phyloP scores from a whole-genome alignment of 2,329 filamentous ascomycete genomes.

The Boeremia lycopersici region DNA sequence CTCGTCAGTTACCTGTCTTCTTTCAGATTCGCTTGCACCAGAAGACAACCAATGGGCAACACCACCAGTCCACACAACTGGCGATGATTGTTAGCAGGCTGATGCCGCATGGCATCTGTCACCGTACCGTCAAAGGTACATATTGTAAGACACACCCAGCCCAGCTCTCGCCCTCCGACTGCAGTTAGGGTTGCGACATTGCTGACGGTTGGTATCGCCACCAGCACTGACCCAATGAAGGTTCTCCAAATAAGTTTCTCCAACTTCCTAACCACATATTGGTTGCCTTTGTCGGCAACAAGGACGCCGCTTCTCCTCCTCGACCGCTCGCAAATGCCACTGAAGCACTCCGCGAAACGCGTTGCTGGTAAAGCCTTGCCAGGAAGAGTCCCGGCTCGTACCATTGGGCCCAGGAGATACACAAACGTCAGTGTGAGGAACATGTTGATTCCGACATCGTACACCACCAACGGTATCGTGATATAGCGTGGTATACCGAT shows the following conservation, averaged over 20 bases:
- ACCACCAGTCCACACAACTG: slow-evolving; percentile 44
- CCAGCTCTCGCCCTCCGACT: slow-evolving; percentile 43
- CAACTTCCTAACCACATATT: slow-evolving; percentile 26
- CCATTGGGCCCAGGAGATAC: slow-evolving; percentile 42
- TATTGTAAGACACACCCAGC: slow-evolving; percentile 50
- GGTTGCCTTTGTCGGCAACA: slow-evolving; percentile 21
- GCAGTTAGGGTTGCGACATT: slow-evolving; percentile 45
- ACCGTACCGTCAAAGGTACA: slow-evolving; percentile 50
- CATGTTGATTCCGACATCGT: slow-evolving; percentile 48
- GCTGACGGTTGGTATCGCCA: slow-evolving; percentile 48
- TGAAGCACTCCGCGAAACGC: slow-evolving; percentile 22
- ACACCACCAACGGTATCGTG: slow-evolving; percentile 45
- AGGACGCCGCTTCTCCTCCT: slow-evolving; percentile 2
- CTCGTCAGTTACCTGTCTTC: slow-evolving; percentile 12
- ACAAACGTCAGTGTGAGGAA: slow-evolving; percentile 50
- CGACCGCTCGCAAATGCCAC: slow-evolving; percentile 13
- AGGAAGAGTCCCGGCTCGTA: slow-evolving; percentile 22
- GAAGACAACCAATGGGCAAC: slow-evolving; percentile 47
- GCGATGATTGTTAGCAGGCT: not conserved
- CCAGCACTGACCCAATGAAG: slow-evolving; percentile 42
- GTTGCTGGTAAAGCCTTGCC: slow-evolving; percentile 14
- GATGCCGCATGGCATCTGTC: no score
- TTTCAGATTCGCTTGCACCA: slow-evolving; percentile 23
- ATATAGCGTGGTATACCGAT: slow-evolving; percentile 49
- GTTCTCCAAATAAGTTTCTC: slow-evolving; percentile 39